These are phyloP conservation scores for Curvularia hawaiiensis DNA, from an alignment of 2,329 filamentous ascomycete species.

Conservation along the genomic window DNA sequence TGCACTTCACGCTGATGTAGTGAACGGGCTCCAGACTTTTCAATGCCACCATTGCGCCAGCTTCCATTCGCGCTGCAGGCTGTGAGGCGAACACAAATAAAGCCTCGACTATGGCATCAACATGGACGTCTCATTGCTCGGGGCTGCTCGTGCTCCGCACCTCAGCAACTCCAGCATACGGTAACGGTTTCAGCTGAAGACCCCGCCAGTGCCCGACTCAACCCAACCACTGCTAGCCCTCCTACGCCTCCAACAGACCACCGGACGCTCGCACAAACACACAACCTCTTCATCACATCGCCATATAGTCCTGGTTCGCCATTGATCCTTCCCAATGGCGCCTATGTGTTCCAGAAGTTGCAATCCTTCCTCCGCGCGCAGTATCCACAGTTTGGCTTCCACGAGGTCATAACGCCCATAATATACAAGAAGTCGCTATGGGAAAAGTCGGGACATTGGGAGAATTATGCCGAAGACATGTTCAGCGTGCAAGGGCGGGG, in stretches of 20 bases:
- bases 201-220: slow-evolving; percentile 30
- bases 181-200: slow-evolving; percentile 25
- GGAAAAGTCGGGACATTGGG: slow-evolving; percentile 84
- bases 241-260: slow-evolving; percentile 54
- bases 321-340: slow-evolving; percentile 81
- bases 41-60: slow-evolving; percentile 41
- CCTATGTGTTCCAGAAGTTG: slow-evolving; percentile 82
- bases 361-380: slow-evolving; percentile 81
- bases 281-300: slow-evolving; percentile 80
- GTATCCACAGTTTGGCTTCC: slow-evolving; percentile 82
- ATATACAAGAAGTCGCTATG: slow-evolving; percentile 90
- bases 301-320: slow-evolving; percentile 84
- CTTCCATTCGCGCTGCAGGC: slow-evolving; percentile 23
- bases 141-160: slow-evolving; percentile 44
- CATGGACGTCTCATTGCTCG: slow-evolving; percentile 24
- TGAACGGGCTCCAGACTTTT: slow-evolving; percentile 26
- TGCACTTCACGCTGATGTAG: slow-evolving; percentile 14
- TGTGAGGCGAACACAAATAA: slow-evolving; percentile 16
- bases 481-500: slow-evolving; percentile 72
- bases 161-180: slow-evolving; percentile 32
- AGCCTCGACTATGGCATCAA: neutral
- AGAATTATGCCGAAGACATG: slow-evolving; percentile 93
- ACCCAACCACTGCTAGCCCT: slow-evolving; percentile 40
- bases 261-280: slow-evolving; percentile 57
- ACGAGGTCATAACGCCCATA: slow-evolving; percentile 86